phyloP scores from a whole-genome alignment of 1,284 basidiomycete genomes.

The Pseudozyma sp. region DNA sequence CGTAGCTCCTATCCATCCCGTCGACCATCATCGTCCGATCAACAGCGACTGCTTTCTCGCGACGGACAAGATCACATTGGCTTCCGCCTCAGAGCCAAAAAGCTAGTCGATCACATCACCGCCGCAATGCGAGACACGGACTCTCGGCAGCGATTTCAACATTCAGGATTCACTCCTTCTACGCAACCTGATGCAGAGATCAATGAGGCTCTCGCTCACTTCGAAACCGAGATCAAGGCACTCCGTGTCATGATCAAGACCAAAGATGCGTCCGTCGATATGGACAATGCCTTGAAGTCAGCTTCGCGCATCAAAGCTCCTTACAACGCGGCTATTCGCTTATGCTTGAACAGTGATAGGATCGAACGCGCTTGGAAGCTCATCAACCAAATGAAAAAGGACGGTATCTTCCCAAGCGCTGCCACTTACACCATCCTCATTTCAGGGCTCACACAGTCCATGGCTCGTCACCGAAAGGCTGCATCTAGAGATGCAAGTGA shows the following conservation, averaged over 20 bases:
- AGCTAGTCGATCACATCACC: conserved; percentile 11
- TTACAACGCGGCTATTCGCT: conserved; percentile 31
- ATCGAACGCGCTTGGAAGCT: conserved; percentile 27
- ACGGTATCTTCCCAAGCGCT: conserved; percentile 38
- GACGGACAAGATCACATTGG: conserved; percentile 9
- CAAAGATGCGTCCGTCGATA: conserved; percentile 34
- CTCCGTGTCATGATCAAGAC: conserved; percentile 44
- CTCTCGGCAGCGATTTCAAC: neutral
- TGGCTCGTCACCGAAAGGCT: neutral
- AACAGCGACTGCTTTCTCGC: neutral
- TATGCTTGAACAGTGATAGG: conserved; percentile 17
- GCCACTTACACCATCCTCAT: conserved; percentile 29
- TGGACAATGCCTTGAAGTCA: conserved; percentile 34
- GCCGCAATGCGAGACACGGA: conserved; percentile 1
- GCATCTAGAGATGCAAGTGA: neutral
- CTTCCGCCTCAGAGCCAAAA: conserved; percentile 25
- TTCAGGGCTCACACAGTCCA: conserved; percentile 11
- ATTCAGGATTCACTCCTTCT: neutral
- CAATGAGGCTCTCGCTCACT: conserved; percentile 10
- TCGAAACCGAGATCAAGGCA: conserved; percentile 36
- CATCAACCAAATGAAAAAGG: conserved; percentile 50
- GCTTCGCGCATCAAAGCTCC: conserved; percentile 42
- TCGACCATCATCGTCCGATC: neutral
- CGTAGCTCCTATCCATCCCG: neutral
- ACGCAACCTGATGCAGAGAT: conserved; percentile 17